phyloP scores from a whole-genome alignment of 306 rosid genomes.

The Hippophae rhamnoides region DNA sequence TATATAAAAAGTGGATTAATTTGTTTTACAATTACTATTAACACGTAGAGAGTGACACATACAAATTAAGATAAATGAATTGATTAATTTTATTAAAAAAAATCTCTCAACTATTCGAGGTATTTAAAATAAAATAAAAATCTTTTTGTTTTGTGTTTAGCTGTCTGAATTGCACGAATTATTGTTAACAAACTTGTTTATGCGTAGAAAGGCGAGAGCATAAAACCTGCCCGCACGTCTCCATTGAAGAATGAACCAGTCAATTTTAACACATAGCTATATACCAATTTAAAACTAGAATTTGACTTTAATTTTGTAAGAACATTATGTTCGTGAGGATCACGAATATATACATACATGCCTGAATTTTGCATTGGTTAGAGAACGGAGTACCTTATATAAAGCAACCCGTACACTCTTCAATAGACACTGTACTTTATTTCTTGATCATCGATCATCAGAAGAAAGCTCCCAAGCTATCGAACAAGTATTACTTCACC shows the following conservation, averaged over 20 bases:
- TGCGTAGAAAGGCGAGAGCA: background rate
- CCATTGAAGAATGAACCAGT: background rate
- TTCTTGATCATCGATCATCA: background rate
- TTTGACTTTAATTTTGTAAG: background rate
- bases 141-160: too few species aligned
- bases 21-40: too few species aligned
- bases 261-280: background rate
- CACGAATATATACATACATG: slow-evolving; percentile 30
- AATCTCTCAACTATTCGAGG: too few species aligned
- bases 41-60: too few species aligned
- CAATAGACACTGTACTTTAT: slow-evolving; percentile 20
- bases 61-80: too few species aligned
- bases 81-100: too few species aligned
- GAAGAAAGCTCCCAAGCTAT: slow-evolving; percentile 3
- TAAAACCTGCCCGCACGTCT: slow-evolving; percentile 29
- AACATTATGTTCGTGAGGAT: slow-evolving; percentile 38
- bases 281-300: background rate
- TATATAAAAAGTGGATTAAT: too few species aligned
- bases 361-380: slow-evolving; percentile 14
- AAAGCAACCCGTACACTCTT: slow-evolving; percentile 19
- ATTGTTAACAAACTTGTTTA: too few species aligned
- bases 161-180: too few species aligned
- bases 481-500: slow-evolving; percentile 2
- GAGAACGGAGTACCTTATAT: slow-evolving; percentile 16
- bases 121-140: too few species aligned